These are phyloP conservation scores for Fusarium tuaranense DNA, from an alignment of 2,329 filamentous ascomycete genomes.

Conservation along the genomic window DNA sequence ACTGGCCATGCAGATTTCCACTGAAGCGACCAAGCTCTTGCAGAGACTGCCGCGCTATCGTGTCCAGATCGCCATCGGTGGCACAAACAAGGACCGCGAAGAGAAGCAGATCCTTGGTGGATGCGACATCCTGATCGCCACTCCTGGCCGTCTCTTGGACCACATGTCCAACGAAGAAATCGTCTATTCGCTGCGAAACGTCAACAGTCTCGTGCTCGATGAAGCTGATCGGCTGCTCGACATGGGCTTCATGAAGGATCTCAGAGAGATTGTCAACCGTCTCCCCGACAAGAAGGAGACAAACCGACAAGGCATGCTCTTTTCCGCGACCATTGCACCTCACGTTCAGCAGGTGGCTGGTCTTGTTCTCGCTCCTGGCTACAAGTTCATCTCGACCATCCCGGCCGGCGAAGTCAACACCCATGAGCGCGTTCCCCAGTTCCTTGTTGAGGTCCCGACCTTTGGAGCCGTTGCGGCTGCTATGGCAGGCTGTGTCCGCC, in stretches of 20 bases:
- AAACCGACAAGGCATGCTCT: constrained; percentile 80
- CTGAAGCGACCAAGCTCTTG: constrained; percentile 78
- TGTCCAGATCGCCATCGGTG: constrained; percentile 83
- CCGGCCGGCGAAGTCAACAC: constrained; percentile 80
- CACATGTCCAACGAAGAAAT: constrained; percentile 81
- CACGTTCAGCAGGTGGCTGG: constrained; percentile 83
- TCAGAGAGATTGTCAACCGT: constrained; percentile 80
- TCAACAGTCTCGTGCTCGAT: constrained; percentile 86
- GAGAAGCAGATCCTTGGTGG: constrained; percentile 77
- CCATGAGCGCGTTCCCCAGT: constrained; percentile 81
- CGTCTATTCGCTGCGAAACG: constrained; percentile 71
- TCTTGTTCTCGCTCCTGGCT: constrained; percentile 74
- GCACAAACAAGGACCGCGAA: constrained; percentile 78
- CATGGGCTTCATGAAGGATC: constrained; percentile 83
- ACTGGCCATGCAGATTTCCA: constrained; percentile 76
- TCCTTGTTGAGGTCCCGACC: constrained; percentile 74
- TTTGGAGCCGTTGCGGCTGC: constrained; percentile 74
- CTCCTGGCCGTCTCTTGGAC: constrained; percentile 82
- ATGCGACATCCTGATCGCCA: constrained; percentile 84
- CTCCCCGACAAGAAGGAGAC: constrained; percentile 72
- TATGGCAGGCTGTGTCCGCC: constrained; percentile 67
- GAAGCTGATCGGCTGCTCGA: constrained; percentile 87
- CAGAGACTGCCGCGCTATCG: constrained; percentile 80
- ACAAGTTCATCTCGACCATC: constrained; percentile 87
- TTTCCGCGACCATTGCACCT: constrained; percentile 84